Base-by-base conservation (phyloP, 2,329 filamentous ascomycete genomes). In the Thelonectria olida region DNA sequence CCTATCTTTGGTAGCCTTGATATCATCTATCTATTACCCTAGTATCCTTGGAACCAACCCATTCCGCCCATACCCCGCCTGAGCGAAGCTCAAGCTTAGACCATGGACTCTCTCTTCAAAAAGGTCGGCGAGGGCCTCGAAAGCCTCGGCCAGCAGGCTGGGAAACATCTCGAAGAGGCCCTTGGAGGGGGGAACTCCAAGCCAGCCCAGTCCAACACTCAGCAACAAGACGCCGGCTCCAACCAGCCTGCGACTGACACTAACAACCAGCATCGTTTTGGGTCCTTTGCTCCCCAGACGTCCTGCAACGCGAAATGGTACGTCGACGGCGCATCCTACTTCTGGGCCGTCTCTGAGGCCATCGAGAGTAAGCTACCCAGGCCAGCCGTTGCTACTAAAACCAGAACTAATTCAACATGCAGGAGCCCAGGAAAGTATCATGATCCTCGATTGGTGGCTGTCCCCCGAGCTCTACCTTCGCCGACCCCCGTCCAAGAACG, bases 391-490 rank as follows among this genome's bases (percentile, higher is more conserved):
- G 17, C 39, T 9, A 7, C 23, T 19, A 20, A 19, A 6, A 20
- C 28, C 27, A n/a, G 7, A 15, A 34, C 56, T 70, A 51, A 64
- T 62, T 3, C 25, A 36, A 7, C 1, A 15, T 8, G 27, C 8
- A 86, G 88, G 86, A 71, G 93, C 93, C 3, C 84, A 82, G 65
- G 88, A 95, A 68, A 91, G 86, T 41, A 90, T 97, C 68, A 94
- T 91, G 85, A 96, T 97, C 66, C 80, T 97, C 42, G 92, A 95
- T 74, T 96, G 91, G 93, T 97, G 93, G 93, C 78, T 97, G 66
- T 93, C 90, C 56, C 93, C 94, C 1, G 94, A 97, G 78, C 81
- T 97, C 25, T 97, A 96, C 74, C 84, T 97, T 31, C 88, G 93
- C 67, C 87, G 93, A 22, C 93, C 94, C 2, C 93, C 93, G 8